Conservation (phyloP, 805 yeast genomes). For the Myxozyma nipponensis region DNA sequence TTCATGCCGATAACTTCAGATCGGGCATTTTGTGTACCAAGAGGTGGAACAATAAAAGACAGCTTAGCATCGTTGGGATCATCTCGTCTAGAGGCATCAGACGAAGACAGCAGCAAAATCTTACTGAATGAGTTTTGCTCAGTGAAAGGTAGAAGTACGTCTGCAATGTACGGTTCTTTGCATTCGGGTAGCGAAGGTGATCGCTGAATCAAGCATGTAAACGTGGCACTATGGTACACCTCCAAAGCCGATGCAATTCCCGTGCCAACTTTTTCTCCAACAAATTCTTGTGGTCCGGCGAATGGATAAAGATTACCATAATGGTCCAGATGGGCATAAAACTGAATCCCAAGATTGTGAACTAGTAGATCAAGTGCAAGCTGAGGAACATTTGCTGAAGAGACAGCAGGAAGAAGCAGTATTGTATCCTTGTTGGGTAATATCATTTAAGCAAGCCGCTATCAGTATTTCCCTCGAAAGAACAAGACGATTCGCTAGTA, state of each 20-base stretch:
- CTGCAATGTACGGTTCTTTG: constrained; percentile 47
- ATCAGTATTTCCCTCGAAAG: too few species aligned
- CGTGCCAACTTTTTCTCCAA: constrained; percentile 32
- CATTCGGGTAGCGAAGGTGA: constrained; percentile 76
- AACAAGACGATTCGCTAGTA: too few species aligned
- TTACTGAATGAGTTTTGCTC: constrained; percentile 40
- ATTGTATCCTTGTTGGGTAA: constrained; percentile 24
- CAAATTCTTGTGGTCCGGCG: constrained; percentile 61
- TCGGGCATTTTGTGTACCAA: constrained; percentile 6
- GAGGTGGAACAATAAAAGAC: constrained; percentile 2
- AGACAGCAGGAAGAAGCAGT: constrained; percentile 67
- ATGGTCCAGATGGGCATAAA: constrained; percentile 57
- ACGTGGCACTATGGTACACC: constrained; percentile 45
- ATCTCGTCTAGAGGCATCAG: constrained; percentile 46
- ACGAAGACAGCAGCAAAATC: constrained; percentile 64
- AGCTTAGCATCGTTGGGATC: constrained; percentile 19
- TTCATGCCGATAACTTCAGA: background rate
- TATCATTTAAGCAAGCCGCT: constrained; percentile 2
- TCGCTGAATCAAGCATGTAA: constrained; percentile 72
- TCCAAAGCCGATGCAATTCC: constrained; percentile 64
- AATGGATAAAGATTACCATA: constrained; percentile 65
- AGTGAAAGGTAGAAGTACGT: constrained; percentile 52
- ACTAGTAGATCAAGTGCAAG: constrained; percentile 68
- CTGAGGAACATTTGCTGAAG: constrained; percentile 90
- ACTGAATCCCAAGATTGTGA: constrained; percentile 53